Percentiles rank a stretch among this genome's conserved stretches.
Evolutionary conservation across 2,329 filamentous ascomycete genomes (phyloP).

Genomic region (Aspergillus sp.): DNA sequence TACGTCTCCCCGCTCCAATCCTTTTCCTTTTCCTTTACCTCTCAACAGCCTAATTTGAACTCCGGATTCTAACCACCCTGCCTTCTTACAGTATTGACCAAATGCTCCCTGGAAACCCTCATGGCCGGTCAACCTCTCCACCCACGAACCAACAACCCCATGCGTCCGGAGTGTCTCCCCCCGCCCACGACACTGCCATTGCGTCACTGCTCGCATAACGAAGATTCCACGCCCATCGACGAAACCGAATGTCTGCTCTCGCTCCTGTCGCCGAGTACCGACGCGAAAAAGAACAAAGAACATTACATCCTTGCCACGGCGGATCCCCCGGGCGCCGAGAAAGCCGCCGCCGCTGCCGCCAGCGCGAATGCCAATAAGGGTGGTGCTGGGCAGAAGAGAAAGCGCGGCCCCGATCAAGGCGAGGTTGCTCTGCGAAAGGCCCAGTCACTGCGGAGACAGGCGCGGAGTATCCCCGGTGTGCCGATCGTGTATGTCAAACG

Average conservation of each 20-base stretch:
- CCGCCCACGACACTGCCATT: constrained; percentile 46
- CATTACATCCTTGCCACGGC: constrained; percentile 49
- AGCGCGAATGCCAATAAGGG: constrained; percentile 10
- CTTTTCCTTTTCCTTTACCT: not conserved
- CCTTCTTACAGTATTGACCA: constrained; percentile 67
- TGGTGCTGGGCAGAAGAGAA: constrained; percentile 31
- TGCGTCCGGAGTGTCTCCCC: constrained; percentile 44
- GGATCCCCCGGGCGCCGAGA: constrained; percentile 33
- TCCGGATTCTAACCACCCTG: constrained; percentile 17
- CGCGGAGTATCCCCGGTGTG: constrained; percentile 47
- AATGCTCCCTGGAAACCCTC: constrained; percentile 52
- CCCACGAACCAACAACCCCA: constrained; percentile 39
- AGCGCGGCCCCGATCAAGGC: constrained; percentile 32
- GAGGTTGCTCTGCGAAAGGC: constrained; percentile 33
- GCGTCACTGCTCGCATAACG: constrained; percentile 49
- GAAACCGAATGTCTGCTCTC: constrained; percentile 47
- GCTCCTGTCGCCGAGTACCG: constrained; percentile 38
- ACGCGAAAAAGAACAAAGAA: constrained; percentile 47
- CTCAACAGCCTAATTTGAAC: not conserved
- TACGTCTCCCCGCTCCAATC: constrained; percentile 41
- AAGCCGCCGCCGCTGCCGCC: constrained; percentile 17
- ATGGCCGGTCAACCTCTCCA: constrained; percentile 41
- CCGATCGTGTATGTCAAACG: constrained; percentile 53
- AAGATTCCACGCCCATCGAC: constrained; percentile 42
- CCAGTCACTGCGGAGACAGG: constrained; percentile 36